Conservation (phyloP, 768 basidiomycete genomes). For the Xerocomellus intermedius region DNA sequence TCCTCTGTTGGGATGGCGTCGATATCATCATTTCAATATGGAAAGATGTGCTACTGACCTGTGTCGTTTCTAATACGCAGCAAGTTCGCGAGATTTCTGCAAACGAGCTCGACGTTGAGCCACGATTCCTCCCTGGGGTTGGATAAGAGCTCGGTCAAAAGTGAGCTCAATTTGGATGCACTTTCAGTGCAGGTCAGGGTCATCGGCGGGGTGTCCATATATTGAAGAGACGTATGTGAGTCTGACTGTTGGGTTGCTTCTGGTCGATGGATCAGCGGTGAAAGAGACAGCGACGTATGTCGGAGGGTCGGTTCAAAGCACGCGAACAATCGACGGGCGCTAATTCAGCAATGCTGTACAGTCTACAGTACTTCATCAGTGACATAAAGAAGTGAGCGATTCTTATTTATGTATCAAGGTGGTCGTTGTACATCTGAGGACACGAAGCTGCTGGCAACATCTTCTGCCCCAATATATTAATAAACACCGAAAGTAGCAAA, state of each 20-base stretch:
- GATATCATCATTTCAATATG: constrained; percentile 2
- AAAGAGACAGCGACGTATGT: background rate
- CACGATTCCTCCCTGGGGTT: constrained; percentile 40
- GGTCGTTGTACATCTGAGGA: too few relatives aligned
- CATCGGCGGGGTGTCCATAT: constrained; percentile 20
- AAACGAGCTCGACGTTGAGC: constrained; percentile 49
- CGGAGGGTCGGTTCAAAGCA: background rate
- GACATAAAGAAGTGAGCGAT: too few relatives aligned
- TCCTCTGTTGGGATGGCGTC: constrained; percentile 48
- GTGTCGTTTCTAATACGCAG: constrained; percentile 55
- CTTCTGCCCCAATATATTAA: too few relatives aligned
- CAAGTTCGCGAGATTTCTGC: constrained; percentile 59
- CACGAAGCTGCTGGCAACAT: too few relatives aligned
- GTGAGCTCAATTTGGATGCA: constrained; percentile 32
- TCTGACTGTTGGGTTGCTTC: background rate
- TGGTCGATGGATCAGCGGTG: background rate
- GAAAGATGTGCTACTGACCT: constrained; percentile 36
- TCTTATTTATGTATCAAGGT: too few relatives aligned
- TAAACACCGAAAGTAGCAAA: too few relatives aligned
- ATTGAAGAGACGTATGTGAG: background rate
- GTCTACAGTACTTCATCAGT: too few relatives aligned
- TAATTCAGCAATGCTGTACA: background rate
- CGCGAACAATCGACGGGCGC: background rate
- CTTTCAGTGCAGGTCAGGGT: constrained; percentile 26
- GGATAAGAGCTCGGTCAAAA: constrained; percentile 34